Percentiles rank a stretch among this genome's conserved stretches.
Conservation (phyloP, 2,329 filamentous ascomycete species). For the Decorospora gaudefroyi region DNA sequence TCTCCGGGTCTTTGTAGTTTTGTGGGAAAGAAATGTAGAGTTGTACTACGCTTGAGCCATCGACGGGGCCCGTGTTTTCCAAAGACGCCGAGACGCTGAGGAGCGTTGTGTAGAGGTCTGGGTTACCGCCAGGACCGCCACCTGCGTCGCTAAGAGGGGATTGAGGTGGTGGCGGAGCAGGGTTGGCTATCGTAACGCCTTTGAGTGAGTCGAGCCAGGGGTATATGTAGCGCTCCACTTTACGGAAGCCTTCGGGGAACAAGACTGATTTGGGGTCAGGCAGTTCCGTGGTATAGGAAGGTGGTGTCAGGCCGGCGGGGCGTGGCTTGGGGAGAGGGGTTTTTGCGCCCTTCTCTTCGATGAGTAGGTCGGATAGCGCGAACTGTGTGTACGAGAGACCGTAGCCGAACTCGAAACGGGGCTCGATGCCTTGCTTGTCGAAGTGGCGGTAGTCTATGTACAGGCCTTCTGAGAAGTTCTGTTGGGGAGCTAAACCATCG, state of each 20-base stretch:
- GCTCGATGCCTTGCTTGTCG: constrained; percentile 73
- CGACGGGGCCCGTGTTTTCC: constrained; percentile 63
- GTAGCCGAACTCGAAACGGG: constrained; percentile 84
- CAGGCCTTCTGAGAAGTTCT: constrained; percentile 80
- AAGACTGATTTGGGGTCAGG: constrained; percentile 62
- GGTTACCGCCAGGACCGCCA: constrained; percentile 70
- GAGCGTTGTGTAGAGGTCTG: constrained; percentile 64
- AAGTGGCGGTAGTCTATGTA: constrained; percentile 92
- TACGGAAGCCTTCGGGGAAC: constrained; percentile 65
- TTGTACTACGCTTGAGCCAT: constrained; percentile 61
- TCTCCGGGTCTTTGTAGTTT: constrained; percentile 48
- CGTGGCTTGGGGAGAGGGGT: constrained; percentile 37
- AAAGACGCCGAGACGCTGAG: constrained; percentile 59
- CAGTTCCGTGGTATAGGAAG: constrained; percentile 58
- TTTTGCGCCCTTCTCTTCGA: constrained; percentile 53
- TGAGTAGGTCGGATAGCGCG: constrained; percentile 60
- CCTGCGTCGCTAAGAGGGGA: constrained; percentile 63
- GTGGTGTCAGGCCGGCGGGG: constrained; percentile 44
- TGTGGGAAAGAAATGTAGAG: constrained; percentile 59
- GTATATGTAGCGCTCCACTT: constrained; percentile 71
- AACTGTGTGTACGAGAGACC: constrained; percentile 83
- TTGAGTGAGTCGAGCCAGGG: constrained; percentile 65
- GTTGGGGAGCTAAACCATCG: constrained; percentile 69
- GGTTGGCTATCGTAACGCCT: constrained; percentile 51
- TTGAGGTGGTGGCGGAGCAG: constrained; percentile 63